A percentile compares a stretch with the other conserved stretches of the same genome.
These are phyloP conservation scores for Withania somnifera DNA, from an alignment of 305 asterid species.

Conservation along the genomic window DNA sequence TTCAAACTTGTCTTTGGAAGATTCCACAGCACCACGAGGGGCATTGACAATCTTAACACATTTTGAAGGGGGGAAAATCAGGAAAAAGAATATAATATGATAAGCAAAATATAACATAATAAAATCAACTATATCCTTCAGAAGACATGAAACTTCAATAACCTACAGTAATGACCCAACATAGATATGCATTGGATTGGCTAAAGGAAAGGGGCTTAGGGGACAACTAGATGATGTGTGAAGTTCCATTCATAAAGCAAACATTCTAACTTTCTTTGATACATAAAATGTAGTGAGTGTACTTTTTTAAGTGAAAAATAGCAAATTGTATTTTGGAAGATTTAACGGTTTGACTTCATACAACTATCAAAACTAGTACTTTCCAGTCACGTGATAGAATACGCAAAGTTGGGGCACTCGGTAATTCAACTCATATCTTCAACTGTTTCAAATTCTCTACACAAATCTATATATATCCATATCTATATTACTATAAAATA, in stretches of 20 bases:
- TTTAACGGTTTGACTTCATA: background rate
- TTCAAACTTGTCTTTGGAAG: constrained; percentile 70
- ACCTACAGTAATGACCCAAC: background rate
- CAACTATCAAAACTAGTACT: background rate
- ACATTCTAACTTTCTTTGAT: background rate
- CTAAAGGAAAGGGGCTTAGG: background rate
- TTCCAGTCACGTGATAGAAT: background rate
- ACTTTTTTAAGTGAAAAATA: background rate
- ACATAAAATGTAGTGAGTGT: background rate
- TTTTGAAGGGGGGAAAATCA: background rate
- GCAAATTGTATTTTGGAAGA: background rate
- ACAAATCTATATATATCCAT: too few relatives aligned
- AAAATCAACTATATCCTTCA: background rate
- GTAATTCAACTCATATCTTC: background rate
- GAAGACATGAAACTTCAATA: background rate
- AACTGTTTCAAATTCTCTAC: too few relatives aligned
- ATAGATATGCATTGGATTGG: background rate
- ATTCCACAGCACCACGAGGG: constrained; percentile 70
- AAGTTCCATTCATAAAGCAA: background rate
- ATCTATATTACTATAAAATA: too few relatives aligned
- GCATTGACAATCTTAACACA: constrained; percentile 59
- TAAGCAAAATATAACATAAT: background rate
- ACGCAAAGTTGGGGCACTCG: background rate
- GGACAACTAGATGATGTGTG: background rate
- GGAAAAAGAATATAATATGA: background rate